Evolutionary conservation across 1,284 basidiomycete genomes (phyloP).

Genomic region (Irpex sp.): DNA sequence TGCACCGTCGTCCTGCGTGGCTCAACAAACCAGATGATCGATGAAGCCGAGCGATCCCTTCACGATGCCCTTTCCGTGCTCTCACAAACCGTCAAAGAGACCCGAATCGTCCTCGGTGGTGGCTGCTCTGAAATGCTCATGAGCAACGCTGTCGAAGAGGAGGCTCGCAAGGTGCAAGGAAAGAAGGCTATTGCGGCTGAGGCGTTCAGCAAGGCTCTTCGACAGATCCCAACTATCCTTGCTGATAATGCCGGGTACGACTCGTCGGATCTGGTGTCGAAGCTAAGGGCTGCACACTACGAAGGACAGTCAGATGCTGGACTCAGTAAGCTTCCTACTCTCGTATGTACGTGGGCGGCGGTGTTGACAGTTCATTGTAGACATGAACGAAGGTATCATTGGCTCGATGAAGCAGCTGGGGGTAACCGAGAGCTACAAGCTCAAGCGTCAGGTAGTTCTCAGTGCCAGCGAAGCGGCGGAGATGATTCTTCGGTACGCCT

Average conservation of each 20-base stretch:
- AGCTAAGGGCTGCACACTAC: constrained; percentile 91
- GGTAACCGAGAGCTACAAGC: constrained; percentile 95
- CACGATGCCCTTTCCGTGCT: constrained; percentile 98
- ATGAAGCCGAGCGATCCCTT: constrained; percentile 96
- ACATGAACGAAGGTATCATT: constrained; percentile 85
- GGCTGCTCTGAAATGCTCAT: constrained; percentile 99
- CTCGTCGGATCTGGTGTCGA: constrained; percentile 89
- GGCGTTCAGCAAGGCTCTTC: constrained; percentile 83
- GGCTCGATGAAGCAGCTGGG: constrained; percentile 89
- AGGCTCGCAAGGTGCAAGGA: constrained; percentile 80
- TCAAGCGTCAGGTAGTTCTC: constrained; percentile 93
- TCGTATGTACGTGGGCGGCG: neutral
- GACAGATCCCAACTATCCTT: constrained; percentile 95
- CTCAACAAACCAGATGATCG: constrained; percentile 97
- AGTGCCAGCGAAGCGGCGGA: constrained; percentile 97
- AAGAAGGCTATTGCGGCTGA: constrained; percentile 97
- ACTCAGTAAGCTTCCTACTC: constrained; percentile 50
- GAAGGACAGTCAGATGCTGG: constrained; percentile 86
- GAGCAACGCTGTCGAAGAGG: constrained; percentile 92
- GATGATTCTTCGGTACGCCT: constrained; percentile 91
- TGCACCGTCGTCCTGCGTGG: constrained; percentile 98
- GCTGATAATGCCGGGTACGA: constrained; percentile 99
- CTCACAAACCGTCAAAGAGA: constrained; percentile 98
- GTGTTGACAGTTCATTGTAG: constrained; percentile 32
- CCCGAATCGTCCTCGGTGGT: constrained; percentile 89